Conservation (phyloP, 2,329 filamentous ascomycete genomes). For the Verticillium longisporum region DNA sequence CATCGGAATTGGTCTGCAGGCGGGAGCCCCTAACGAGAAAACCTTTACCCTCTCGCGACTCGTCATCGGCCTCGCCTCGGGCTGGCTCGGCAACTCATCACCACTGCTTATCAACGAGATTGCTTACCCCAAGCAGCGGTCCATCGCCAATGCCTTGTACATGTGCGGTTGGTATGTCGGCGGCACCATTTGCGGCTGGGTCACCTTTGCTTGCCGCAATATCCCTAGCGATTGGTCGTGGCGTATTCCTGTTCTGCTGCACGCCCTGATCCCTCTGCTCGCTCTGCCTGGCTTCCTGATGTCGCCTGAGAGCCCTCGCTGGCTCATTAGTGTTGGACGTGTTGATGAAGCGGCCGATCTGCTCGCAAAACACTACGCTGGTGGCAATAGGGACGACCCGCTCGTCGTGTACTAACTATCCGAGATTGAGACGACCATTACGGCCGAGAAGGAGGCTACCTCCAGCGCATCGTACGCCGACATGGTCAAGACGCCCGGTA, state of each 20-base stretch:
- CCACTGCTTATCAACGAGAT: constrained; percentile 47
- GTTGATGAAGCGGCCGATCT: constrained; percentile 25
- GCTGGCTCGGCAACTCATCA: constrained; percentile 35
- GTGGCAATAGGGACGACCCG: constrained; percentile 28
- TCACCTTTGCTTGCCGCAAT: constrained; percentile 40
- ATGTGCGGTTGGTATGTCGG: constrained; percentile 51
- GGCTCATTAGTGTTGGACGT: constrained; percentile 28
- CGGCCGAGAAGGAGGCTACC: constrained; percentile 40
- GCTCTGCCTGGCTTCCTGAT: constrained; percentile 44
- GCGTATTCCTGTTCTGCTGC: constrained; percentile 41
- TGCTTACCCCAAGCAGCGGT: constrained; percentile 42
- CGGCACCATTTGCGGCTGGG: constrained; percentile 36
- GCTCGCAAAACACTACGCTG: constrained; percentile 25
- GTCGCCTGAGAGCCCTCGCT: constrained; percentile 37
- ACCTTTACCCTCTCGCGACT: constrained; percentile 45
- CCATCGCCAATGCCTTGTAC: constrained; percentile 43
- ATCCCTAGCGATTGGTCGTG: constrained; percentile 44
- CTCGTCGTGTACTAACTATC: constrained; percentile 52
- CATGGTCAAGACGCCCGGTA: constrained; percentile 48
- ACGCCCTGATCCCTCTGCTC: constrained; percentile 38
- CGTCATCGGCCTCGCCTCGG: constrained; percentile 42
- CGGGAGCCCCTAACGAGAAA: constrained; percentile 31
- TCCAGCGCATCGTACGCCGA: constrained; percentile 43
- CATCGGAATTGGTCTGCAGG: constrained; percentile 49
- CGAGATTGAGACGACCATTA: constrained; percentile 53